Base-by-base conservation (phyloP, 2,329 filamentous ascomycete species). In the Colletotrichum paranaense region DNA sequence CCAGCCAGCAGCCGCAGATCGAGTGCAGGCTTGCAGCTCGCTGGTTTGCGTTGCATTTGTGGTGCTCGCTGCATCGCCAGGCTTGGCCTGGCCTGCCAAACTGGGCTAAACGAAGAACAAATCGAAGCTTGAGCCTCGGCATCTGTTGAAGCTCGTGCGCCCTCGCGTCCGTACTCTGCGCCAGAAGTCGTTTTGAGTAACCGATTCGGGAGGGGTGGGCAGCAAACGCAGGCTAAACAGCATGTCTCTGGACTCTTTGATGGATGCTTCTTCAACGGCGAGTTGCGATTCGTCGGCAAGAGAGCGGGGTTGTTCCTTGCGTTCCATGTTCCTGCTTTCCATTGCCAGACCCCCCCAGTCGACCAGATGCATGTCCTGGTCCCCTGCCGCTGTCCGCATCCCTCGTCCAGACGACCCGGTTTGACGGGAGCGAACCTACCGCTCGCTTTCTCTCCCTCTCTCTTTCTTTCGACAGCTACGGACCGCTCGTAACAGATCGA, bases 101-200 rank as follows among this genome's bases (percentile, higher is more conserved):
- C 26, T 57, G 52, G 38, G 53, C 53, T 46, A 9, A 52, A 35
- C 16, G 22, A 55, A 56, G 55, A 26, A 26, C 32, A 46, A 65
- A 11, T 42, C 24, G 66, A 64, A 59, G 56, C 59, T 46, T 55
- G 62, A 66, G 52, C 71, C 71, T 73, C 71, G 71, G 71, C 67
- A 73, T 73, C 60, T 62, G 60, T 22, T 60, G 49, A 73, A 73
- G 67, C 71, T 73, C 71, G 71, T 73, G 71, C 60, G 67, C 67
- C 42, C 32, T 28, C 19, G 46, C 49, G 46, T 55, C 62, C 28
- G 42, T 9, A 12, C 28, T 19, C 22, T 62, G 38, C 59, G 49
- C 46, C 32, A 26, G 62, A 9, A 30, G 32, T 56, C 19, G 53
- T 65, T 65, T 49, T 42, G 52, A 30, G 49, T 57, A 55, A 28